Evolutionary conservation across 768 basidiomycete genomes (phyloP), one percentile per base, ranked within the genome.

Genomic region (Lactarius evosmus): DNA sequence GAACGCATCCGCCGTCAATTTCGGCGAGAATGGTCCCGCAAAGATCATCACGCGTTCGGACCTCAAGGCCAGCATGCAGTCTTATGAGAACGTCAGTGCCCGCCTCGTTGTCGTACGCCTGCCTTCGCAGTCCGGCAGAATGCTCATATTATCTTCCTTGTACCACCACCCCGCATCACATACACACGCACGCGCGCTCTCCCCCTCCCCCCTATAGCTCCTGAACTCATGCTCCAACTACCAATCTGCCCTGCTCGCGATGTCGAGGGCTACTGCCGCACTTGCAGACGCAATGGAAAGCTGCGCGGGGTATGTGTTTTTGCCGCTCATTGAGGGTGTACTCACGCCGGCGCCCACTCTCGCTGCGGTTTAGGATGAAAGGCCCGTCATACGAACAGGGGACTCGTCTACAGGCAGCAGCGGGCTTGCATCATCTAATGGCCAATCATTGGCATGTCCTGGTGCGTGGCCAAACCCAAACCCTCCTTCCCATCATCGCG

Each of bases 401-500:
- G 12, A 88, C 89, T 27, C 82, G 91, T 63, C 77, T 96, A 51
- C 91, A 93, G 71, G 93, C 91, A 32, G 86, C 91, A 30, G 87
- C 90, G 22, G 95, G 95, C 5, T 77, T 98, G 50, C 93, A 96
- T 74, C 91, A 95, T 74, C 83, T 98, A 67, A 87, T 96, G 69
- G 87, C 89, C 56, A 96, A 95, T 73, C 92, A 95, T 68, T 94
- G 91, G 83, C 92, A 94, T 74, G 85, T 98, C 62, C 78, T 98
- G 72, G 93, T 93, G 66, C 65, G 86, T 80, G 9, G 62, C 29
- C 8, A 51, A 32, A 32, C 60, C 52, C 50, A 59, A 44, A 12
- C 38, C 58, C 61, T 19, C 4, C 12, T 14, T 17, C 7, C 41
- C 17, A 22, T 58, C 33, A 4, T 19, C 4, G 29, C 4, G 41